Conservation (phyloP, 2,329 filamentous ascomycete genomes). For the Aspergillus ochraceus region DNA sequence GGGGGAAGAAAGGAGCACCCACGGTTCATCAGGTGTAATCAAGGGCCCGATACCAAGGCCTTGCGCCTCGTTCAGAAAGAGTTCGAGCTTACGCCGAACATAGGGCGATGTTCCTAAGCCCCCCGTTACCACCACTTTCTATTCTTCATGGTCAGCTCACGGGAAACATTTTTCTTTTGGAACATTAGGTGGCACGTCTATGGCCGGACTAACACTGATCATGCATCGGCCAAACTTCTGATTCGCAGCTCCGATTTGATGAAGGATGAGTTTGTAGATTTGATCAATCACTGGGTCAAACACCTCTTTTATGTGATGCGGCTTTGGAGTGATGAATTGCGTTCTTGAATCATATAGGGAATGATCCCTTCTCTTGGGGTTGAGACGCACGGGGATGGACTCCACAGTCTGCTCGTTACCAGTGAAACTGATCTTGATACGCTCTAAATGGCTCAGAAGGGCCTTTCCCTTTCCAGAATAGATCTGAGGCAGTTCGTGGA, state of each 20-base stretch:
- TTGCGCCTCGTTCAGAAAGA: neutral
- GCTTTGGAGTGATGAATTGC: neutral
- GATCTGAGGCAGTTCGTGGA: neutral
- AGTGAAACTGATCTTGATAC: neutral
- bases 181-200: neutral
- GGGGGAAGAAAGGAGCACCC: neutral
- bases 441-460: neutral
- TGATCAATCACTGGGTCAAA: neutral
- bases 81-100: neutral
- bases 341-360: neutral
- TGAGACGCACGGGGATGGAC: neutral
- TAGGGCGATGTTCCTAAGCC: neutral
- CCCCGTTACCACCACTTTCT: neutral
- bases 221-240: neutral
- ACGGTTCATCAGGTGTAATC: neutral
- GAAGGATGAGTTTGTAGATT: neutral
- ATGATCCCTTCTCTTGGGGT: neutral
- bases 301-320: neutral
- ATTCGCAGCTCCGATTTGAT: neutral
- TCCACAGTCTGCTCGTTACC: neutral
- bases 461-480: neutral
- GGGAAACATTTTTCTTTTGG: too few relatives aligned
- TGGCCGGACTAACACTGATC: neutral
- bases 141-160: neutral
- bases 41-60: neutral